Evolutionary conservation across 1,139 yeast species (phyloP), one percentile per base, ranked within the genome.

Genomic region (Debaryomyces robertsiae): DNA sequence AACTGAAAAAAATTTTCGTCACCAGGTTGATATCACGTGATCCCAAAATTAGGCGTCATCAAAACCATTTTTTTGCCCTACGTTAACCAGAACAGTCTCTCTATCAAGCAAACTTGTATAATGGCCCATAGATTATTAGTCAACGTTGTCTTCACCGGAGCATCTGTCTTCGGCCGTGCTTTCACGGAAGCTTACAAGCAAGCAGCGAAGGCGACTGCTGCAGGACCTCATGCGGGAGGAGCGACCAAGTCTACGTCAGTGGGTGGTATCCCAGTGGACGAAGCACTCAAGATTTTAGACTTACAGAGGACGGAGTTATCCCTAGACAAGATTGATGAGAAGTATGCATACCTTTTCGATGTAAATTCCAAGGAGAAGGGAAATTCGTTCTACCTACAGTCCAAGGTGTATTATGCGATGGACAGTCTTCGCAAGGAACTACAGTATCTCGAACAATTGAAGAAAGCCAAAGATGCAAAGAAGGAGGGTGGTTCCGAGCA

Each of bases 181-280:
- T 93, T 93, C 64, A 79, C 91, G n/a, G 96, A 90, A 61, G 98
- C 98, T 0, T 93, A 91, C 73, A 85, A 84, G 57, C 98, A 93
- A 67, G 98, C 98, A 1, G 95, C 97, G 13, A 84, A 87, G 43
- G 87, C 89, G 6, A 79, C 84, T 41, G 88, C 95, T 14, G 69
- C 77, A 11, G 61, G 74, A 40, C 69, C 78, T 4, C 71, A 74
- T 29, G 75, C 83, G 9, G 72, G 75, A 27, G 81, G 79, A 38
- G 79, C 82, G 29, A 58, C 67, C 34, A 54, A 77, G 61, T 72
- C 71, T 18, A 56, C 64, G 19, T 69, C 76, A 6, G 73, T 81
- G 36, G 89, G 91, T 39, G 97, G 96, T 32, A 80, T 93, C 40
- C 74, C 91, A 4, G 73, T 88, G 32, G 95, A 86, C 50, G 98